Percentiles rank a stretch among this genome's conserved stretches.
Conservation (phyloP, 805 yeast genomes). For the Torulaspora delbrueckii region DNA sequence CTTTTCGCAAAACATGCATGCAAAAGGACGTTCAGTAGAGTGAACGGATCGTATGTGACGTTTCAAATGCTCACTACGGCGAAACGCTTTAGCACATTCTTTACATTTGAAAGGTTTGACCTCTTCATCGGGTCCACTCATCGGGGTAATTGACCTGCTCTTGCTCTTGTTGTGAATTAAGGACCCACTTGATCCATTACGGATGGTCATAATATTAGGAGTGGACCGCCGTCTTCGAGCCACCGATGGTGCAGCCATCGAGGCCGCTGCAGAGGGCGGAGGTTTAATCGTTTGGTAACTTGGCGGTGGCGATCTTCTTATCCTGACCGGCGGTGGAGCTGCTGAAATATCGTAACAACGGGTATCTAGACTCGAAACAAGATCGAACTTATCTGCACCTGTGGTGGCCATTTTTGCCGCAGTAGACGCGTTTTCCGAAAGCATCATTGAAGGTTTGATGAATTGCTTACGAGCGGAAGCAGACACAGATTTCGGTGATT, state of each 20-base stretch:
- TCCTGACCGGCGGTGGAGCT: constrained; percentile 8
- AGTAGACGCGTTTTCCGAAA: constrained; percentile 26
- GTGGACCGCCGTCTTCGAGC: constrained; percentile 16
- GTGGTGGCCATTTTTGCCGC: constrained; percentile 29
- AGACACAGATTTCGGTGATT: constrained; percentile 13
- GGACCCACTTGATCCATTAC: constrained; percentile 4
- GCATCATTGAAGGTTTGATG: constrained; percentile 31
- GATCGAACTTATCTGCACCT: constrained; percentile 17
- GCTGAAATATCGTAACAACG: constrained; percentile 14
- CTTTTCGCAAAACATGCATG: constrained; percentile 53
- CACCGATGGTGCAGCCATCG: constrained; percentile 6
- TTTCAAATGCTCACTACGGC: constrained; percentile 61
- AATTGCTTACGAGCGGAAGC: constrained; percentile 14
- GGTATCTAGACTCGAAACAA: constrained; percentile 8
- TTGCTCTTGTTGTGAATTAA: constrained; percentile 5
- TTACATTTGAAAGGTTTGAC: constrained; percentile 39
- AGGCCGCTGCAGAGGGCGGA: constrained; percentile 3
- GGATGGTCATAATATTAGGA: constrained; percentile 13
- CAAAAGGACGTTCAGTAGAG: constrained; percentile 53
- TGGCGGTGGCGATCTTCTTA: constrained; percentile 11
- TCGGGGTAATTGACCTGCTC: constrained; percentile 15
- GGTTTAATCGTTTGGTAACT: constrained; percentile 9
- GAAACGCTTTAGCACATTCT: constrained; percentile 43
- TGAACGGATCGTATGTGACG: constrained; percentile 66
- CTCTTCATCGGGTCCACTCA: constrained; percentile 21